A percentile compares a stretch with the other conserved stretches of the same genome.
Conservation (phyloP, 345 rosid genomes). For the Salix koriyanagi region DNA sequence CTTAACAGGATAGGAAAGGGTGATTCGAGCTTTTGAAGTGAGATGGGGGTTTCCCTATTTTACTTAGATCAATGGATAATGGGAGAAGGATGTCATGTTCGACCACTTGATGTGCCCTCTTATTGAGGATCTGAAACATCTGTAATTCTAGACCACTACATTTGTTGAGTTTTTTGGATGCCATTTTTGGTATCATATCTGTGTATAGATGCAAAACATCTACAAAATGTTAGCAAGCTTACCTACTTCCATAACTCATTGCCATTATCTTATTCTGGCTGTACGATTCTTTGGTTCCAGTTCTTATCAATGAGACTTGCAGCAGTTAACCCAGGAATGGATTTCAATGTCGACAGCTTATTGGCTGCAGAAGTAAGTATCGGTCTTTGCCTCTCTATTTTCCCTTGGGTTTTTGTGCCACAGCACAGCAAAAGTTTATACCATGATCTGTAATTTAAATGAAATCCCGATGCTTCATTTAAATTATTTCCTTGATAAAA, state of each 20-base stretch:
- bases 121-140: neutral
- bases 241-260: neutral
- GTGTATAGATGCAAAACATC: neutral
- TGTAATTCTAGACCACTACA: neutral
- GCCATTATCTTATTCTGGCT: constrained; percentile 2
- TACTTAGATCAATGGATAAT: neutral
- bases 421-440: neutral
- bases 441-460: neutral
- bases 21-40: neutral
- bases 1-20: too few species aligned
- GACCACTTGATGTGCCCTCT: neutral
- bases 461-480: neutral
- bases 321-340: constrained; percentile 72
- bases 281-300: constrained; percentile 39
- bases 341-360: constrained; percentile 64
- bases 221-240: neutral
- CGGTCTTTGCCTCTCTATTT: neutral
- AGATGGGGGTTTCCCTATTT: neutral
- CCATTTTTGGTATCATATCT: neutral
- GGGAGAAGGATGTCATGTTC: neutral
- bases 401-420: neutral
- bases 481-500: neutral
- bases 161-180: neutral
- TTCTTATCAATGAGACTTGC: constrained; percentile 95
- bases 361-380: constrained; percentile 78